These are phyloP conservation scores for Albizia julibrissin DNA, from an alignment of 306 rosid genomes.

Conservation along the genomic window DNA sequence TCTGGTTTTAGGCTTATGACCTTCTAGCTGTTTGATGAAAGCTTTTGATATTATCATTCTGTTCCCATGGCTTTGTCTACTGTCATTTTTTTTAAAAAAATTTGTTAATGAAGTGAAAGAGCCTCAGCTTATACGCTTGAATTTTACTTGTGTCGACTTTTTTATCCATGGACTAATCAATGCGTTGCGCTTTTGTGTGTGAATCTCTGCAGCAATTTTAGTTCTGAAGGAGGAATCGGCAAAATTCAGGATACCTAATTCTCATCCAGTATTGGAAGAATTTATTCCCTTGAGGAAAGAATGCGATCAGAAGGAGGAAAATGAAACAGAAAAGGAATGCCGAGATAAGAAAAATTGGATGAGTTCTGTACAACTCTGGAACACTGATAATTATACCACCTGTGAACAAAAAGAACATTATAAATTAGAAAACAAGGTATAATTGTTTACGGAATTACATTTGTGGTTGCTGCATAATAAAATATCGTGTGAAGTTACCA, in stretches of 20 bases:
- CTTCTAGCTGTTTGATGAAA: neutral
- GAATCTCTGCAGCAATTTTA: constrained; percentile 55
- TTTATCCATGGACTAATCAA: constrained; percentile 21
- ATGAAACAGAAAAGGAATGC: constrained; percentile 51
- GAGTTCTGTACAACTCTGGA: constrained; percentile 99
- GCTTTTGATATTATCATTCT: neutral
- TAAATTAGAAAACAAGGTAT: constrained; percentile 63
- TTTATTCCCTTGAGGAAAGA: constrained; percentile 79
- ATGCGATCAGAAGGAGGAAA: constrained; percentile 42
- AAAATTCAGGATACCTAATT: constrained; percentile 48
- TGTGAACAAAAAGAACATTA: constrained; percentile 43
- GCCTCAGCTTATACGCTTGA: neutral
- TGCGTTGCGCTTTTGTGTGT: neutral
- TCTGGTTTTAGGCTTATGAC: neutral
- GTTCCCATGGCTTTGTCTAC: neutral
- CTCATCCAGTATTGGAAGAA: constrained; percentile 73
- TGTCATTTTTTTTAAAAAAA: neutral
- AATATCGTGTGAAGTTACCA: neutral
- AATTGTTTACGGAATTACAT: neutral
- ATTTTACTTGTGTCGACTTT: neutral
- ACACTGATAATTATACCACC: constrained; percentile 25
- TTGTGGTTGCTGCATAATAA: neutral
- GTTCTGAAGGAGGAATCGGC: constrained; percentile 57
- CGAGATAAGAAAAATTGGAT: constrained; percentile 92
- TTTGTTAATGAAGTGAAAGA: neutral